These are phyloP conservation scores for Entoloma clypeatum DNA, from an alignment of 1,284 basidiomycete genomes.

Conservation along the genomic window DNA sequence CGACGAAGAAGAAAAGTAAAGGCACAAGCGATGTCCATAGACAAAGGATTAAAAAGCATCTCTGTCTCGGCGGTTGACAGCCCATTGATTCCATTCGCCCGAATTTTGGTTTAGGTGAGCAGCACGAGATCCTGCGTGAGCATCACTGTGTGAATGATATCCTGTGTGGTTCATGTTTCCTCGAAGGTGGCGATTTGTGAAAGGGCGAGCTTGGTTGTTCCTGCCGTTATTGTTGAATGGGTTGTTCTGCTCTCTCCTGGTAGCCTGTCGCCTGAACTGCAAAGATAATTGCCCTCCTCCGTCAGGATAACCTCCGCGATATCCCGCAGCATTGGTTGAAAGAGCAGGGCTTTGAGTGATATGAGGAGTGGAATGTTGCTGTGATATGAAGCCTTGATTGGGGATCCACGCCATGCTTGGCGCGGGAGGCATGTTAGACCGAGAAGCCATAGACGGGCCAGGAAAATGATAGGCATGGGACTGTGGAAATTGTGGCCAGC, in stretches of 20 bases:
- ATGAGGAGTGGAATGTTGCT: constrained; percentile 15
- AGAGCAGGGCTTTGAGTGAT: constrained; percentile 10
- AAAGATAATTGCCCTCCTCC: constrained; percentile 12
- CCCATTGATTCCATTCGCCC: constrained; percentile 30
- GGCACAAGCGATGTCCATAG: too few relatives aligned
- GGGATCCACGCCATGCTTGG: constrained; percentile 17
- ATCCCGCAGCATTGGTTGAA: constrained; percentile 6
- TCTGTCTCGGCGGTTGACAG: constrained; percentile 18
- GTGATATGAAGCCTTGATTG: constrained; percentile 14
- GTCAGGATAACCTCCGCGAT: constrained; percentile 22
- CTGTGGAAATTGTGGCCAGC: constrained; percentile 24
- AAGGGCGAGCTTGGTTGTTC: constrained; percentile 21
- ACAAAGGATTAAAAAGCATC: too few relatives aligned
- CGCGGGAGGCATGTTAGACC: constrained; percentile 13
- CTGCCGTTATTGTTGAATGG: constrained; percentile 19
- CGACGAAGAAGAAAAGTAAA: too few relatives aligned
- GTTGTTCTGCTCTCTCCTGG: constrained; percentile 21
- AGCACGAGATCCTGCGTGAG: constrained; percentile 6
- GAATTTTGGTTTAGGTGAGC: constrained; percentile 17
- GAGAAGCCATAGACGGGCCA: constrained; percentile 13
- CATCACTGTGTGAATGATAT: constrained; percentile 14
- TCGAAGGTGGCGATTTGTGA: constrained; percentile 22
- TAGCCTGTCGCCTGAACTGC: constrained; percentile 16
- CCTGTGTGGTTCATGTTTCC: constrained; percentile 17
- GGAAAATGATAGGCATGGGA: constrained; percentile 18